Conservation (phyloP, 1,139 yeast species). For the Scheffersomyces illinoinensis region DNA sequence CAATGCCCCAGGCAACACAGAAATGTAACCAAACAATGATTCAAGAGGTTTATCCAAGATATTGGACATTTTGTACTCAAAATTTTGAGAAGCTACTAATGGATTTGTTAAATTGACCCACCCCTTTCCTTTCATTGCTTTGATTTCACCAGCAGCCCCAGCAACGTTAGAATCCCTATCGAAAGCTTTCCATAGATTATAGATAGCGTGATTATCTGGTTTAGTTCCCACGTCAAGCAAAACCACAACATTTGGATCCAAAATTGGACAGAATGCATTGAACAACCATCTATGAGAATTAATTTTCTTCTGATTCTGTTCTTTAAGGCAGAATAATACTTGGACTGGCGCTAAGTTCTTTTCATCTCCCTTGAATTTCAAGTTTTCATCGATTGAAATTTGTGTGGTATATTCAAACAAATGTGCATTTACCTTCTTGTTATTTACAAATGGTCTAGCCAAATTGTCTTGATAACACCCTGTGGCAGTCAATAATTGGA, state of each 20-base stretch:
- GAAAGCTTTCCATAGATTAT: conserved; percentile 95
- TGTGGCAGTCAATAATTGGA: conserved; percentile 85
- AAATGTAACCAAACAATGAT: conserved; percentile 87
- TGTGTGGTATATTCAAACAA: conserved; percentile 93
- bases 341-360: conserved; percentile 92
- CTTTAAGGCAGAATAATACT: conserved; percentile 85
- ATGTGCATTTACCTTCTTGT: conserved; percentile 88
- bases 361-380: conserved; percentile 76
- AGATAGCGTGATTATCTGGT: conserved; percentile 80
- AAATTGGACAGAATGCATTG: conserved; percentile 85
- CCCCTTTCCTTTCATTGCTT: conserved; percentile 87
- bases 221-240: conserved; percentile 91
- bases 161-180: conserved; percentile 95
- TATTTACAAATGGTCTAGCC: conserved; percentile 90
- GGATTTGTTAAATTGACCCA: conserved; percentile 84
- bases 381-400: conserved; percentile 78
- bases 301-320: conserved; percentile 83
- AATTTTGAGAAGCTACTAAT: conserved; percentile 92
- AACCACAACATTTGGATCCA: conserved; percentile 85
- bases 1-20: conserved; percentile 94
- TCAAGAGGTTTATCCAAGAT: conserved; percentile 94
- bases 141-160: conserved; percentile 97
- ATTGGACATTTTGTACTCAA: conserved; percentile 95
- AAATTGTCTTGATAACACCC: conserved; percentile 97
- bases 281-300: conserved; percentile 96